Percentiles rank a stretch among this genome's conserved stretches.
These are phyloP conservation scores for Oryza rufipogon DNA, from an alignment of 176 grass and related monocot genomes.

Conservation along the genomic window DNA sequence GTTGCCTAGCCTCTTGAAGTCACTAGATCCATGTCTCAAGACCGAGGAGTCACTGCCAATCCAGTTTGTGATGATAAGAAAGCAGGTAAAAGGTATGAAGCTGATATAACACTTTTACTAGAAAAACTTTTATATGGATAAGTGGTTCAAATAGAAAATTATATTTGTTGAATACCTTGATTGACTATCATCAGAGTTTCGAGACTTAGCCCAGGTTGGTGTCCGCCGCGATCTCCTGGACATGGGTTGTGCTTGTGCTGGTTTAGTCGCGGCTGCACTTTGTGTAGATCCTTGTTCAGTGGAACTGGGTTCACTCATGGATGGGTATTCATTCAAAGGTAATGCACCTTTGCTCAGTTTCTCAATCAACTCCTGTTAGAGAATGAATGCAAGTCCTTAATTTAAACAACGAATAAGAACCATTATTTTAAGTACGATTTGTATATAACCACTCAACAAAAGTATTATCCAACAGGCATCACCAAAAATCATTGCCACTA, in stretches of 20 bases:
- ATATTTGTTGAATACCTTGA: conserved; percentile 65
- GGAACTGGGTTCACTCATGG: conserved; percentile 63
- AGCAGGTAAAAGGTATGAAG: background rate
- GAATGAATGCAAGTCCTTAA: conserved; percentile 8
- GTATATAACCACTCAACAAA: background rate
- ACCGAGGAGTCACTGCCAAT: conserved; percentile 77
- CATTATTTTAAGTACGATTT: background rate
- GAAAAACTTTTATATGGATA: background rate
- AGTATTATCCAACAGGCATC: background rate
- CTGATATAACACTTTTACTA: background rate
- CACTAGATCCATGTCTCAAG: conserved; percentile 62
- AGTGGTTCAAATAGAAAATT: background rate
- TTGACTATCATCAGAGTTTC: conserved; percentile 65
- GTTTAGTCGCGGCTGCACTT: background rate
- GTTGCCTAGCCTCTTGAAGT: conserved; percentile 97
- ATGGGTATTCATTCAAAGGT: conserved; percentile 74
- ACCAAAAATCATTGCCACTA: conserved; percentile 16
- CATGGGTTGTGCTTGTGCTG: conserved; percentile 52
- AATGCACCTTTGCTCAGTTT: conserved; percentile 79
- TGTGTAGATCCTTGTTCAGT: conserved; percentile 39
- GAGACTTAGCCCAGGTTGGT: conserved; percentile 76
- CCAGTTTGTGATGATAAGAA: conserved; percentile 39
- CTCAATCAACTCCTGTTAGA: conserved; percentile 73
- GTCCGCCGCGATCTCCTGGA: conserved; percentile 82
- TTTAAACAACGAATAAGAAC: conserved; percentile 25